Percentiles rank a stretch among this genome's conserved stretches.
These are phyloP conservation scores for Diaporthe citrichinensis DNA, from an alignment of 2,329 filamentous ascomycete species.

Conservation along the genomic window DNA sequence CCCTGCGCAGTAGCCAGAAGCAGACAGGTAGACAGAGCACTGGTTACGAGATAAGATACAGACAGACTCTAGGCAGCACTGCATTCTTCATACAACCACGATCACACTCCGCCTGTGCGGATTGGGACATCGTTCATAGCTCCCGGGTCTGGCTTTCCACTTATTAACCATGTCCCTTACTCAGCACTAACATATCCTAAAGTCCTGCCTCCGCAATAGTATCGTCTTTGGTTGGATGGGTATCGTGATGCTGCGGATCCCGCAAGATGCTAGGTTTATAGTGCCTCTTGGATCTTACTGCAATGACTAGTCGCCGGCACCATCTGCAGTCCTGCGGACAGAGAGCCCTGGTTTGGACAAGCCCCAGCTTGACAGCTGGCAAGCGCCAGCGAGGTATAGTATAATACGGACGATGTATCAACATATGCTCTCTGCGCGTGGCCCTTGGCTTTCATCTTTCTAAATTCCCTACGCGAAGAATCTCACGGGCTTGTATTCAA, in stretches of 20 bases:
- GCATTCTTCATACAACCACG: background rate
- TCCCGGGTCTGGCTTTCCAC: background rate
- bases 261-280: background rate
- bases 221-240: background rate
- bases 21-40: background rate
- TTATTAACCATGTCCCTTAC: background rate
- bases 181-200: slow-evolving; percentile 3
- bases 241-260: background rate
- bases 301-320: background rate
- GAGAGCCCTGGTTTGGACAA: background rate
- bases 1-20: background rate
- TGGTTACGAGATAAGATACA: background rate
- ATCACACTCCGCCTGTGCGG: background rate
- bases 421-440: background rate
- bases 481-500: background rate
- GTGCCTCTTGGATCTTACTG: background rate
- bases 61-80: background rate
- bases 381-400: background rate
- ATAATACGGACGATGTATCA: background rate
- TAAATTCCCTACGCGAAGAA: background rate
- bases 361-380: background rate
- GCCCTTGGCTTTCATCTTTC: background rate
- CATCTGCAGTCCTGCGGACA: background rate
- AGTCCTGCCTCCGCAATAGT: background rate
- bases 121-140: background rate